A percentile compares a stretch with the other conserved stretches of the same genome.
Evolutionary conservation across 164 flowering plant species (phyloP).

Genomic region (Euptelea pleiosperma): DNA sequence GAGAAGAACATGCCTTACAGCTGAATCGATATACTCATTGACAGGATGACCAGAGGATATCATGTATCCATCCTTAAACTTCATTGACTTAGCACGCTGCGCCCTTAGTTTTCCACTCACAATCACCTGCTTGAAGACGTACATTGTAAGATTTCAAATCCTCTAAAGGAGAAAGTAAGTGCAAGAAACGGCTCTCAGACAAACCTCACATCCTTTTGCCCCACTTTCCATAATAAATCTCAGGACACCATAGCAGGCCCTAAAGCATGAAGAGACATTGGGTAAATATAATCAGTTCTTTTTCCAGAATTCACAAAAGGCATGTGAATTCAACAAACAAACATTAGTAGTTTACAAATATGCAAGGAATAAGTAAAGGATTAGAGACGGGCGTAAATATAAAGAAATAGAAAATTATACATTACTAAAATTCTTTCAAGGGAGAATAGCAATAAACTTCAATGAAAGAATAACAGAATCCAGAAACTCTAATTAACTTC

Average conservation of each 20-base stretch:
- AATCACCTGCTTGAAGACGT: conserved; percentile 49
- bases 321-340: too few relatives aligned
- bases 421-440: too few relatives aligned
- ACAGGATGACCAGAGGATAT: conserved; percentile 85
- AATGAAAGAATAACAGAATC: not conserved
- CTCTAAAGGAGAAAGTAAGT: not conserved
- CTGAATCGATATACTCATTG: conserved; percentile 75
- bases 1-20: conserved; percentile 78
- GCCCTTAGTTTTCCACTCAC: conserved; percentile 86
- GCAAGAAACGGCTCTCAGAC: not conserved
- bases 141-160: not conserved
- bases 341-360: too few relatives aligned
- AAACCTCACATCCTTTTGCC: conserved; percentile 89
- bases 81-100: conserved; percentile 82
- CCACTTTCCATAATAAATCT: conserved; percentile 88
- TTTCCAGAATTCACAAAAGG: too few relatives aligned
- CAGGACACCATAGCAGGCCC: conserved; percentile 89
- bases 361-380: too few relatives aligned
- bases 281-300: too few relatives aligned
- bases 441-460: not conserved
- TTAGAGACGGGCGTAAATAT: too few relatives aligned
- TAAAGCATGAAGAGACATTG: conserved; percentile 19
- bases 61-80: conserved; percentile 91
- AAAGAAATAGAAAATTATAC: too few relatives aligned
- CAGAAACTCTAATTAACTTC: not conserved